A percentile compares a stretch with the other conserved stretches of the same genome.
Conservation (phyloP, 1,284 basidiomycete genomes). For the Sanguinoderma infundibulare region DNA sequence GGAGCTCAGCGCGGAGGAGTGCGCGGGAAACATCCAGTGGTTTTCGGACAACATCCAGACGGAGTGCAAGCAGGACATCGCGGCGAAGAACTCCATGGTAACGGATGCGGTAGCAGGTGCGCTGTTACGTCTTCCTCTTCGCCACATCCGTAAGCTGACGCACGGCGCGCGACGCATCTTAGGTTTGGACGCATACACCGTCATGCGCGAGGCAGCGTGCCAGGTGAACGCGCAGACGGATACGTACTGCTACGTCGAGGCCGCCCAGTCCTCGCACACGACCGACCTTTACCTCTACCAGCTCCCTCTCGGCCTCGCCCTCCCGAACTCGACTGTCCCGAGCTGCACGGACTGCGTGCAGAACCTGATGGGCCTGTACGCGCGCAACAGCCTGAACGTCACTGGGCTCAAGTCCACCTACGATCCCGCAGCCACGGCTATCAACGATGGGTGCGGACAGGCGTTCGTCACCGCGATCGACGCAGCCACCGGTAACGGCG, state of each 20-base stretch:
- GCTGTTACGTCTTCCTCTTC: slow-evolving; percentile 24
- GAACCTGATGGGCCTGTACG: slow-evolving; percentile 56
- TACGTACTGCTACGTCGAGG: slow-evolving; percentile 73
- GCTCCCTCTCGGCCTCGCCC: slow-evolving; percentile 56
- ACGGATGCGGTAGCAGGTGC: slow-evolving; percentile 56
- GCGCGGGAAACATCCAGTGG: slow-evolving; percentile 64
- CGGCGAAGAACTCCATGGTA: slow-evolving; percentile 51
- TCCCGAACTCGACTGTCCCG: slow-evolving; percentile 51
- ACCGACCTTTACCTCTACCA: slow-evolving; percentile 71
- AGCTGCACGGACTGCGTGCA: slow-evolving; percentile 65
- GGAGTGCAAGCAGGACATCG: slow-evolving; percentile 59
- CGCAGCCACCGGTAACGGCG: not conserved
- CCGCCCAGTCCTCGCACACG: slow-evolving; percentile 52
- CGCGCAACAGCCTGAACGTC: slow-evolving; percentile 19
- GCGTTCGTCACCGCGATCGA: slow-evolving; percentile 33
- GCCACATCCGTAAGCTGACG: not conserved
- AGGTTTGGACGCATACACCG: slow-evolving; percentile 62
- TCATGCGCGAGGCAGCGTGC: slow-evolving; percentile 64
- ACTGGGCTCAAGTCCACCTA: slow-evolving; percentile 45
- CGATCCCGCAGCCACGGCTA: slow-evolving; percentile 36
- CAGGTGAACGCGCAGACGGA: slow-evolving; percentile 54
- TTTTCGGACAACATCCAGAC: slow-evolving; percentile 53
- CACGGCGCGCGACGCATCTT: not conserved
- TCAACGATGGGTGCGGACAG: slow-evolving; percentile 41
- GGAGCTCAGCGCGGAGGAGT: slow-evolving; percentile 48